Base-by-base conservation (phyloP, 352 stramenopile species). In the Peronosclerospora sorghi region DNA sequence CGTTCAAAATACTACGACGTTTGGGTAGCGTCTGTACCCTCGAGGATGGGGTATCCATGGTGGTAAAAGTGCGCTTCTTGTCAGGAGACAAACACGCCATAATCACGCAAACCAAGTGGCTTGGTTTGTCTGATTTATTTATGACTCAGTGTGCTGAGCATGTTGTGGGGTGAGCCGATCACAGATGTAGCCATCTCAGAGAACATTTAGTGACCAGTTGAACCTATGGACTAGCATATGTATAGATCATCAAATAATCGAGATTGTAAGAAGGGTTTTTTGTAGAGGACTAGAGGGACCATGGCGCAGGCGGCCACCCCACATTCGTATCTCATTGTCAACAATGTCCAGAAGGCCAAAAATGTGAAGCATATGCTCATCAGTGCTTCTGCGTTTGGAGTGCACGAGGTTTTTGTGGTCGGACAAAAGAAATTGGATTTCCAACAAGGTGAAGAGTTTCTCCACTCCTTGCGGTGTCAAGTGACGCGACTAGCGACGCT, bases 301-400 rank as follows among this genome's bases (percentile, higher is more conserved):
- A 30, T 17, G 27, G 15, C 23, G 17, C 13, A 27, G 40, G 46
- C 20, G 7, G 27, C 40, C 24, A 8, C 37, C 0, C 51, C 56
- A 15, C 35, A 48, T 8, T 63, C 84, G 32, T 91, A 86, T 54
- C 62, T 96, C 23, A 94, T 97, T 30, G 65, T 97, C 20, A 94
- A 86, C 63, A 97, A 97, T 62, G 92, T 97, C 35, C 81, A 88
- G 55, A 96, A 96, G 65, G 65, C 56, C 27, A 83, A 86, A 48
- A 96, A 96, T 59, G 74, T 96, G 32, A 72, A 75, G 44, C 85
- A 85, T 46, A 76, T 96, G 59, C 54, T 96, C 9, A 50, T 87
- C 21, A 89, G 82, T 14, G 83, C 77, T 1, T 78, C 72, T 8
- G 62, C 83, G 0, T 96, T 95, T 68, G 86, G 83, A 18, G 76